Conservation (phyloP, 371 early-diverging fungal species). For the Amoeboaphelidium protococcarum region DNA sequence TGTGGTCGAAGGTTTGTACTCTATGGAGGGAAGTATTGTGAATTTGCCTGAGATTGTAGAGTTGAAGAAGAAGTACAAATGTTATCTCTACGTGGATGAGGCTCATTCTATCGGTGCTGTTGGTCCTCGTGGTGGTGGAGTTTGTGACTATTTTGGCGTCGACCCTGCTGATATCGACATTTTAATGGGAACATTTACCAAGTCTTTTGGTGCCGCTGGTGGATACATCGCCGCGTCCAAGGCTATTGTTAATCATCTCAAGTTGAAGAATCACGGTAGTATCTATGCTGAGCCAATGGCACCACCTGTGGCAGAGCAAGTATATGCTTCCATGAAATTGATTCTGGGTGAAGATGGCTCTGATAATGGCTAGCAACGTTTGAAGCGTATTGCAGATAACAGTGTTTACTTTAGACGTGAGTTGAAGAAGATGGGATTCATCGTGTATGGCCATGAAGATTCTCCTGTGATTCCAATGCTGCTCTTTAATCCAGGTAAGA, state of each 20-base stretch:
- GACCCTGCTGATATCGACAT: conserved; percentile 81
- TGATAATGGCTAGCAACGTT: conserved; percentile 46
- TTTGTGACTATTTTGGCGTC: conserved; percentile 84
- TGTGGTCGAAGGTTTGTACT: conserved; percentile 93
- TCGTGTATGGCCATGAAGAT: conserved; percentile 75
- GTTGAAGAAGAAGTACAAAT: conserved; percentile 88
- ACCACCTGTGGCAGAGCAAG: conserved; percentile 73
- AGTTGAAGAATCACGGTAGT: conserved; percentile 47
- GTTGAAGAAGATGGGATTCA: conserved; percentile 71
- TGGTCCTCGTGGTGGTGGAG: conserved; percentile 75
- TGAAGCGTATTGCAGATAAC: conserved; percentile 65
- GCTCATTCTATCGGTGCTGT: conserved; percentile 98
- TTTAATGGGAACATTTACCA: conserved; percentile 99
- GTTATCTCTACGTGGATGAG: conserved; percentile 96
- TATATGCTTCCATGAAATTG: conserved; percentile 60
- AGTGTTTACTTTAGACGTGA: conserved; percentile 51
- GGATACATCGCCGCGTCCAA: conserved; percentile 68
- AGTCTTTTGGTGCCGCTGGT: conserved; percentile 97
- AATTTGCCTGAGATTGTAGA: conserved; percentile 69
- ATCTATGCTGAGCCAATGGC: conserved; percentile 85
- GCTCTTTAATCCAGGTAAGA: conserved; percentile 91
- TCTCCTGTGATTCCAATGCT: conserved; percentile 94
- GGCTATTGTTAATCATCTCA: conserved; percentile 59
- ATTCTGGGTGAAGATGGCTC: conserved; percentile 70
- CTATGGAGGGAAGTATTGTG: conserved; percentile 95